Base-by-base conservation (phyloP, 2,329 filamentous ascomycete species). In the Parafenestella ontariensis region DNA sequence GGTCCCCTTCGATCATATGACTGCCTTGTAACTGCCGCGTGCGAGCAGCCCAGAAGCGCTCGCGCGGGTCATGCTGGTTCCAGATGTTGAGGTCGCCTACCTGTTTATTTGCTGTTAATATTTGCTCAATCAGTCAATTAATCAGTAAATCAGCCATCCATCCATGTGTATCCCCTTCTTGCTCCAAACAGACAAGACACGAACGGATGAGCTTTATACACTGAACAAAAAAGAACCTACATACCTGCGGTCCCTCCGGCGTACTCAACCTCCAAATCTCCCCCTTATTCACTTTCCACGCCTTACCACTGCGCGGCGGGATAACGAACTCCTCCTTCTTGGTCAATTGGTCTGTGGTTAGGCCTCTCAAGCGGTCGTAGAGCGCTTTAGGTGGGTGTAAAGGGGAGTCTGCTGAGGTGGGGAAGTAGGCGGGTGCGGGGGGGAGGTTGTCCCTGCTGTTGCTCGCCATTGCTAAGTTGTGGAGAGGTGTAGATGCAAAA, bases 31-130 rank as follows among this genome's bases (percentile, higher is more conserved):
- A 82, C 72, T 96, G 91, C 53, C 88, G 83, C 11, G 91, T 95
- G 33, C 91, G 84, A 1, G 86, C 82, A 1, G 91, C 91, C 91
- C 91, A 96, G 79, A 96, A 91, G 37, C 87, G 83, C 72, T 96
- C 91, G 13, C 90, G 85, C 0, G 90, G 89, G 73, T 95, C 92
- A 59, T 87, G 78, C 5, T 82, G 81, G 65, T 89, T 91, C 89
- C 90, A 96, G 65, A 95, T 83, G 73, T 96, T 96, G 17, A 95
- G 78, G 66, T 95, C 91, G 49, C 90, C 89, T 44, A 96, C 55
- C 39, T 26, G 15, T 6, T 28, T 28, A 28, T 3, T 31, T 11
- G 7, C 15, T 31, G 28, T 31, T 11, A 31, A 11, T 11, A 31
- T 26, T 26, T 26, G 9, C 24, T 26, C 24, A 26, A 5, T 5